Conservation (phyloP, 805 yeast species). For the Metahyphopichia silvanorum region DNA sequence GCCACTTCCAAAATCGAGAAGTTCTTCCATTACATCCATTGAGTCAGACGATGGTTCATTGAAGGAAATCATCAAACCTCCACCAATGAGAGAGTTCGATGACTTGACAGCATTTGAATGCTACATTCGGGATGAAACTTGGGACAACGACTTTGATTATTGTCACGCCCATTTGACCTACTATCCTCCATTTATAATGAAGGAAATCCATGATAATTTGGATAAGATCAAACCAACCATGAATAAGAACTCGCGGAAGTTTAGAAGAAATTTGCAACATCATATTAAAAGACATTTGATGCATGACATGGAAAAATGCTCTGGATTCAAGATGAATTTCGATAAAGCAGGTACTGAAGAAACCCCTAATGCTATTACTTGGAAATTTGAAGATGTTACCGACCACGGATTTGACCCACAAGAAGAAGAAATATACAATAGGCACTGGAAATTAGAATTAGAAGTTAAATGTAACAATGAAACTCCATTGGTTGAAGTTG, state of each 20-base stretch:
- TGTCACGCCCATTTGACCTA: constrained; percentile 64
- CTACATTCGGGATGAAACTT: constrained; percentile 66
- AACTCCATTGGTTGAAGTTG: constrained; percentile 64
- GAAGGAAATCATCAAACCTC: constrained; percentile 30
- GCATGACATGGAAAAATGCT: constrained; percentile 58
- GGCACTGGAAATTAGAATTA: constrained; percentile 64
- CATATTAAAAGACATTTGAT: constrained; percentile 70
- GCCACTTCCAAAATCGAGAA: constrained; percentile 36
- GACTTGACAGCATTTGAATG: constrained; percentile 60
- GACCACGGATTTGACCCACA: constrained; percentile 52
- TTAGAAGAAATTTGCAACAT: constrained; percentile 70
- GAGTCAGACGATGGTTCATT: constrained; percentile 32
- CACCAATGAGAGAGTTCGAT: constrained; percentile 52
- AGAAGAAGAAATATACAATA: constrained; percentile 43
- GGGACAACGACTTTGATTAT: constrained; percentile 72
- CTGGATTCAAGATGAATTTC: constrained; percentile 57
- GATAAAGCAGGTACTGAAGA: constrained; percentile 47
- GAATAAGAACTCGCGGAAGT: constrained; percentile 69
- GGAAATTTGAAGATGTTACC: constrained; percentile 61
- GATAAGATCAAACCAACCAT: constrained; percentile 70
- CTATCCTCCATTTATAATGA: constrained; percentile 70
- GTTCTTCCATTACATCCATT: constrained; percentile 37
- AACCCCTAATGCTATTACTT: constrained; percentile 47
- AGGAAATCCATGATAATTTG: constrained; percentile 63
- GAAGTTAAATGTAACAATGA: constrained; percentile 64